Evolutionary conservation across 805 yeast genomes (phyloP), one percentile per base, ranked within the genome.

Genomic region (Lipomyces sp.): DNA sequence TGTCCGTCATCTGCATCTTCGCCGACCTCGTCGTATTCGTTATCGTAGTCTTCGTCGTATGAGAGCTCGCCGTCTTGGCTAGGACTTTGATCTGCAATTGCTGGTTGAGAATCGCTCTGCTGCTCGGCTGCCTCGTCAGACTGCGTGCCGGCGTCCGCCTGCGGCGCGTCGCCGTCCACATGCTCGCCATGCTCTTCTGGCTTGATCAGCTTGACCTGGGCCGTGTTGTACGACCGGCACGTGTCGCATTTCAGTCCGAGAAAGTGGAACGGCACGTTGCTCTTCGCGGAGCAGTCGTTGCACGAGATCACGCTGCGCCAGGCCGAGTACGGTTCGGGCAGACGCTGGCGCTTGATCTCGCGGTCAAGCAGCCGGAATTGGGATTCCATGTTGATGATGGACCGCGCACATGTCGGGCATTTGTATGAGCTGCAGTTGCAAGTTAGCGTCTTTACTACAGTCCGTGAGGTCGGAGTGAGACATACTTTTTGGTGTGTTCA

Each of bases 341-440:
- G 70, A 13, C 81, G 83, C 63, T 84, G 88, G 60, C 79, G 79
- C 21, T 70, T 74, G 46, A 90, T 86, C 68, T 90, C 97, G 62
- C 79, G 81, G 68, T 90, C 97, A 51, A 88, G 71, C 26, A 90
- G 84, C 41, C 96, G 72, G 65, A 91, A 91, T 64, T 87, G 86
- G 1, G 93, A 81, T 61, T 86, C 95, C 81, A 90, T 89, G 68
- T 89, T 86, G 33, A 84, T 74, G 45, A 91, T 80, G 0, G 96
- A 84, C 59, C 85, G 81, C 47, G 87, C 83, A 65, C 98, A 90
- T 2, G 86, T 76, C 1, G 98, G 98, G 67, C 98, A 90, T 65
- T 87, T 86, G 73, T 88, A 90, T 14, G 86, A 80, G 64, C 85
- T 88, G 10, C 13, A 34, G 7, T n/a, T n/a, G n/a, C n/a, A n/a